Base-by-base conservation (phyloP, 1,284 basidiomycete species). In the Pascua sp. region DNA sequence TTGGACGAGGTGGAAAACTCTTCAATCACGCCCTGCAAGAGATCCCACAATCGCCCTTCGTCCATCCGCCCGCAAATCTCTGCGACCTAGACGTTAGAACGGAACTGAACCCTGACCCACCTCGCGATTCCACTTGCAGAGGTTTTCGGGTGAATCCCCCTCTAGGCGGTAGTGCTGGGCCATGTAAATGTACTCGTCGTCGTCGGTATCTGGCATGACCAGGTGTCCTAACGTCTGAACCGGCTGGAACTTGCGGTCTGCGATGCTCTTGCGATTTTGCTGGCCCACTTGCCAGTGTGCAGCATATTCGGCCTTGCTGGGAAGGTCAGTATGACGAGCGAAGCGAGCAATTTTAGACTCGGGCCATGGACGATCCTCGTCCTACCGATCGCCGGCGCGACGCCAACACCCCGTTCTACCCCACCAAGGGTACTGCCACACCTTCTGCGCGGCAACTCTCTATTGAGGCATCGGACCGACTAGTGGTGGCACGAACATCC, bases 161-260 rank as follows among this genome's bases (percentile, higher is more conserved):
- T 86, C 83, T 50, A 90, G 78, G 2, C 83, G 71, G 64, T 90
- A 92, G 0, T 81, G 80, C 47, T 82, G 79, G 0, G 90, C 89
- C 36, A 91, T 80, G 49, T 81, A 83, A 1, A 72, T 79, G 62
- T 91, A 87, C 15, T 72, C 77, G 8, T 82, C 80, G 2, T 81
- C 65, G 42, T 86, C 83, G n/a, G 47, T 32, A 18, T 65, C 66
- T 1, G 63, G 60, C 9, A 72, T 40, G 2, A 66, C 61, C 4
- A 72, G 49, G 45, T 67, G 57, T 8, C 70, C 72, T 15, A 69
- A 47, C 1, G 71, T 59, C 53, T 76, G 73, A 1, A 69, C 51
- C 4, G 72, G 70, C 15, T 72, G 71, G 60, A 76, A 79, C 2
- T 73, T 60, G 2, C 66, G 65, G 53, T 79, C 77, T 9, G 66